phyloP scores from a whole-genome alignment of 495 filamentous ascomycete genomes.

The Penicillium maclennaniae region DNA sequence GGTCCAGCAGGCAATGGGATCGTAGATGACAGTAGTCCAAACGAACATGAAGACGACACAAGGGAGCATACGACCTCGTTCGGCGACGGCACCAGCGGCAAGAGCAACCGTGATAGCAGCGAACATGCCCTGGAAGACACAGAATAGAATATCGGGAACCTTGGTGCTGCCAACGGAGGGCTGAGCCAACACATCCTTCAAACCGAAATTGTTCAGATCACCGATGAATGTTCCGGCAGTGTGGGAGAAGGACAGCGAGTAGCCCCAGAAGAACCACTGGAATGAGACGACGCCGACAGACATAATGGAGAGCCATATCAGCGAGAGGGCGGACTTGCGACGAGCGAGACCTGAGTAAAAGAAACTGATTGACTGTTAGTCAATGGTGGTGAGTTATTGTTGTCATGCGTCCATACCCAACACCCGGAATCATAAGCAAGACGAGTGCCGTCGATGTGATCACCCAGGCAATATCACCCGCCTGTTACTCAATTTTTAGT shows the following conservation, averaged over 20 bases:
- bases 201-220: slow-evolving; percentile 79
- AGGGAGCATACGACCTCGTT: slow-evolving; percentile 91
- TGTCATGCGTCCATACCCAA: slow-evolving; percentile 55
- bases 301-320: slow-evolving; percentile 98
- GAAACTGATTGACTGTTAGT: slow-evolving; percentile 52
- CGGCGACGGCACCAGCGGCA: slow-evolving; percentile 86
- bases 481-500: slow-evolving; percentile 42
- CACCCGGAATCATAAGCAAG: slow-evolving; percentile 95
- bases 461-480: slow-evolving; percentile 91
- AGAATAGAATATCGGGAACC: slow-evolving; percentile 88
- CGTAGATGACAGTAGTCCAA: slow-evolving; percentile 92
- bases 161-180: slow-evolving; percentile 78
- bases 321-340: slow-evolving; percentile 87
- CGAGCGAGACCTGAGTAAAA: slow-evolving; percentile 99
- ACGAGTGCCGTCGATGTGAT: slow-evolving; percentile 84
- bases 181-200: slow-evolving; percentile 72
- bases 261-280: slow-evolving; percentile 99
- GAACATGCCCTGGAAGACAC: slow-evolving; percentile 98
- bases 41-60: slow-evolving; percentile 95
- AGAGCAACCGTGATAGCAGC: slow-evolving; percentile 90
- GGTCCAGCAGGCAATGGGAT: slow-evolving; percentile 96
- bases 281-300: slow-evolving; percentile 85
- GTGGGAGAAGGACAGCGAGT: slow-evolving; percentile 89
- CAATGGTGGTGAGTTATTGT: background rate
- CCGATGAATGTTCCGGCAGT: slow-evolving; percentile 79